Evolutionary conservation across 768 basidiomycete species (phyloP), one percentile per base, ranked within the genome.

Genomic region (Russula olivacea): DNA sequence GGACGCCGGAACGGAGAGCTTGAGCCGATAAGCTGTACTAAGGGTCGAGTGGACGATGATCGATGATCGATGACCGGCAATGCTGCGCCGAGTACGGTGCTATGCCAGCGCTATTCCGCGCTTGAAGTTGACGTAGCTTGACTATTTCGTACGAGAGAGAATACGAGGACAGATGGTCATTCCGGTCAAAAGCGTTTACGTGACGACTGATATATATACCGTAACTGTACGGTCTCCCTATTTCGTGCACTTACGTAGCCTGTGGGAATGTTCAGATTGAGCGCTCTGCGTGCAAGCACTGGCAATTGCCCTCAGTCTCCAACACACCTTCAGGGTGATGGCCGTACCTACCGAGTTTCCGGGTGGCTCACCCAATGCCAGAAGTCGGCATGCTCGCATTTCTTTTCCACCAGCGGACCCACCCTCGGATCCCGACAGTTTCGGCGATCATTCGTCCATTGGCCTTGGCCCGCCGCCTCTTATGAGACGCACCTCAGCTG

Each of bases 331-430:
- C 54, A 36, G 41, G 14, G 49, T 43, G 30, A 63, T 65, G 61
- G 43, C 61, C 41, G 9, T n/a, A 55, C 59, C 63, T 11, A 45
- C 47, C 4, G 53, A 64, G n/a, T 43, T 60, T 30, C 73, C 74
- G 67, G 64, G 68, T 58, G 68, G 60, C 28, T 66, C 70, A 30
- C 70, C 72, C 19, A 60, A 61, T 45, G 38, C 71, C 17, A 65
- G 61, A 61, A 69, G 65, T 61, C 61, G 58, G 28, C 67, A 61
- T 12, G 66, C 73, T 58, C 77, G 70, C 53, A 73, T 76, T 58
- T 76, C 68, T 15, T 74, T 80, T 51, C 73, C 76, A 1, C 59
- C 56, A 23, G 68, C 64, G 34, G 68, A 67, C 49, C 61, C 55
- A 5, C 49, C 55, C 19, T 59, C 63, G 10, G 60, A 59, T 19